A percentile compares a stretch with the other conserved stretches of the same genome.
phyloP scores from a whole-genome alignment of 1,284 basidiomycete genomes.

The Xanthoconium separans region DNA sequence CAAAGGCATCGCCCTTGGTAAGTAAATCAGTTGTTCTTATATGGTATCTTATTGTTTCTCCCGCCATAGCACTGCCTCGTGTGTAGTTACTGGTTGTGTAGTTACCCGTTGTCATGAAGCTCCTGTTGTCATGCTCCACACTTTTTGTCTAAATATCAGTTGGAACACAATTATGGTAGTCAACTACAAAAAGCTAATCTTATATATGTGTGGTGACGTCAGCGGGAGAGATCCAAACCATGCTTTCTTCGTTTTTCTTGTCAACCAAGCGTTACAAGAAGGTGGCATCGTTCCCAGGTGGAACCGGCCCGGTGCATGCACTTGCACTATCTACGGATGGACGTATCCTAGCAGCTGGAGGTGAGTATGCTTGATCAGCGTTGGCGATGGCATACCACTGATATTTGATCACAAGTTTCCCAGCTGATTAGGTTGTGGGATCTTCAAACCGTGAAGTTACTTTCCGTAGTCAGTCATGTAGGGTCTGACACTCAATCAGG shows the following conservation, averaged over 20 bases:
- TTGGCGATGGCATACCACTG: background rate
- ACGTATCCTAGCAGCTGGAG: background rate
- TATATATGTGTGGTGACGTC: background rate
- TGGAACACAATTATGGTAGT: background rate
- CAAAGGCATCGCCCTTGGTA: too few relatives aligned
- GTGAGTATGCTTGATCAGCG: background rate
- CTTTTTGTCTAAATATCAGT: background rate
- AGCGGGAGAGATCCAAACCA: background rate
- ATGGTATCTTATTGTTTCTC: background rate
- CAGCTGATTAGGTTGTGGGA: background rate
- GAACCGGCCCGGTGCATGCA: background rate
- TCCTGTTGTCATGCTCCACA: background rate
- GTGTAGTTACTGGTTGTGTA: too few relatives aligned
- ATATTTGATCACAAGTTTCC: background rate
- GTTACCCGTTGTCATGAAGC: too few relatives aligned
- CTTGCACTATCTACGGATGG: background rate
- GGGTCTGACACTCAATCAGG: too few relatives aligned
- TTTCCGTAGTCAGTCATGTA: background rate
- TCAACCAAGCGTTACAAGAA: background rate
- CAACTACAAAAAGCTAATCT: background rate
- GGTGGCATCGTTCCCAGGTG: background rate
- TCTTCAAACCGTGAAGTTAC: background rate
- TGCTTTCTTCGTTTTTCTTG: background rate
- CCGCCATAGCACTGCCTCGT: background rate
- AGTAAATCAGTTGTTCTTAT: too few relatives aligned